Base-by-base conservation (phyloP, 352 stramenopile genomes). In the Phytophthora palmivora region DNA sequence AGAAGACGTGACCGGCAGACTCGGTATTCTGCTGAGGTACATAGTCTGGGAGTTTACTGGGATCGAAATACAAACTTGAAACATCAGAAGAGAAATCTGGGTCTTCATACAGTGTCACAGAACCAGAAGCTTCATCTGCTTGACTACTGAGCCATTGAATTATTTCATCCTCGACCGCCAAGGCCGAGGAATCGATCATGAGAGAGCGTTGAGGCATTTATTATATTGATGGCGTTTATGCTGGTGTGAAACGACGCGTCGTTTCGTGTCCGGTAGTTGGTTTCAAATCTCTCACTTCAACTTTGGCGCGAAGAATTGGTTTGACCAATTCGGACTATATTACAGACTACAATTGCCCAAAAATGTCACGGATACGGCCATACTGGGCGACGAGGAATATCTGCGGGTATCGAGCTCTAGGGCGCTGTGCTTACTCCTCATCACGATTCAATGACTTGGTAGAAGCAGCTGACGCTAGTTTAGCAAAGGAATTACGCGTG, bases 21-120 rank as follows among this genome's bases (percentile, higher is more conserved):
- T 63, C 43, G 45, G n/a, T n/a, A n/a, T n/a, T 72, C n/a, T 43
- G 67, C 45, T 45, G 62, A 32, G 58, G n/a, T 0, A 79, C 78
- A 49, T 92, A 92, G 44, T 92, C 79, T 3, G 83, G 81, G 1
- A 76, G 67, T 63, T 88, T 86, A 10, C 58, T 70, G 3, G 73
- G 58, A 34, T 92, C 76, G 2, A 84, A 48, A 59, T 89, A 92
- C 12, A 92, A 62, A 56, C 76, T 83, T 8, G 74, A 78, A 43
- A 71, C 39, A 19, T 79, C 56, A 1, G 54, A 26, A 5, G 75
- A 63, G 51, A 92, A 92, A 22, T 81, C 78, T 0, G 76, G 52
- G 52, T 92, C 84, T 64, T 85, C 79, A 46, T 87, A 92, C 32
- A 86, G 58, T 30, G 65, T 28, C 43, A 50, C 42, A 1, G 26